These are phyloP conservation scores for Catunica adiposa DNA, from an alignment of 2,329 filamentous ascomycete species.

Conservation along the genomic window DNA sequence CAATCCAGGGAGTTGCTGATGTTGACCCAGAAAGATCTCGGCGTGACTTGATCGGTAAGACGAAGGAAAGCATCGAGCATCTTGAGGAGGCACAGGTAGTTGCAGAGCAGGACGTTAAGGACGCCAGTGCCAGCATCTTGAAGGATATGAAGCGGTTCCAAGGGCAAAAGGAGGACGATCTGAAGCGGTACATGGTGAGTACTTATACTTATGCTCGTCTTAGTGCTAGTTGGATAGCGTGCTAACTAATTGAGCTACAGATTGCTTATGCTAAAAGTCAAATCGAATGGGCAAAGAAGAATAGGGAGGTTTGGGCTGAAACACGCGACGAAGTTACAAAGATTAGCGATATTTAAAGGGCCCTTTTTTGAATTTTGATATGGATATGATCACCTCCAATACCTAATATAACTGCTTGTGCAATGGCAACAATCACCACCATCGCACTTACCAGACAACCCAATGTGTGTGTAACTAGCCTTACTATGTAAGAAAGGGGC, in stretches of 20 bases:
- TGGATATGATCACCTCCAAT: neutral
- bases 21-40: conserved; percentile 87
- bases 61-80: conserved; percentile 68
- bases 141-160: conserved; percentile 89
- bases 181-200: conserved; percentile 88
- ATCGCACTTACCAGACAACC: no score
- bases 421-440: no score
- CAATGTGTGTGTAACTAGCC: no score
- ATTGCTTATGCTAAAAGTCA: conserved; percentile 85
- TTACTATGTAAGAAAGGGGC: no score
- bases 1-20: conserved; percentile 89
- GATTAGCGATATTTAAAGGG: conserved; percentile 47
- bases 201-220: neutral
- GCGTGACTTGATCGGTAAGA: conserved; percentile 89
- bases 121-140: conserved; percentile 76
- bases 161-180: conserved; percentile 83
- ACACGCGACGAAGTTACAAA: conserved; percentile 75
- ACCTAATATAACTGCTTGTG: neutral
- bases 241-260: conserved; percentile 31
- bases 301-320: conserved; percentile 83
- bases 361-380: neutral
- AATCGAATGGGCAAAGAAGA: conserved; percentile 83
- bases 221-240: no score
- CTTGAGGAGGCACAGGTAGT: conserved; percentile 82
- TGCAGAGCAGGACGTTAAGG: conserved; percentile 79